These are phyloP conservation scores for Diaporthe citriasiana DNA, from an alignment of 2,329 filamentous ascomycete species.

Conservation along the genomic window DNA sequence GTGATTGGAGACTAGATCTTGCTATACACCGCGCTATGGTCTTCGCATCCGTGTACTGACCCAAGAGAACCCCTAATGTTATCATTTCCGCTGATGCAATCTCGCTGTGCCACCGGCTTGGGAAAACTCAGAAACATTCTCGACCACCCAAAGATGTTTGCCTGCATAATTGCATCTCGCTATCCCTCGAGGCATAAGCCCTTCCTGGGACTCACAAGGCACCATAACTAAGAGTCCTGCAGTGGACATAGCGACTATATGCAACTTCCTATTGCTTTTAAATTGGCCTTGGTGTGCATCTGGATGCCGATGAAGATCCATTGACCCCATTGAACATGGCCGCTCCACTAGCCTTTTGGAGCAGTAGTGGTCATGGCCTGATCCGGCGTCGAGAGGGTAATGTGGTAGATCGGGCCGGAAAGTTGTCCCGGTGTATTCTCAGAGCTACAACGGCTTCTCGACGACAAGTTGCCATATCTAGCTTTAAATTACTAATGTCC, in stretches of 20 bases:
- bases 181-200: background rate
- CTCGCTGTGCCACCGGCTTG: background rate
- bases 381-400: too few species aligned
- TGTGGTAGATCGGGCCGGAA: background rate
- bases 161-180: background rate
- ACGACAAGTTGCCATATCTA: background rate
- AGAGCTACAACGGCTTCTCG: background rate
- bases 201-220: too few species aligned
- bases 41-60: background rate
- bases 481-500: too few species aligned
- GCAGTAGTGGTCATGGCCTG: too few species aligned
- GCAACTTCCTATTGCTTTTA: background rate
- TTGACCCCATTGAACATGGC: background rate
- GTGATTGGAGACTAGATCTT: too few species aligned
- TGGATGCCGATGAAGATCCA: background rate
- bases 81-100: too few species aligned
- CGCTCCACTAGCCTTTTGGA: background rate
- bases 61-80: too few species aligned
- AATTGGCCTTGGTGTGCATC: background rate
- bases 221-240: too few species aligned
- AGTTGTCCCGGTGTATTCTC: background rate
- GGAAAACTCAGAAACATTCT: background rate
- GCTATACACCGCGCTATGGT: too few species aligned
- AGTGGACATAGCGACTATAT: too few species aligned
- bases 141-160: background rate